These are phyloP conservation scores for Agrostemma githago DNA, from an alignment of 148 eudicot species.

Conservation along the genomic window DNA sequence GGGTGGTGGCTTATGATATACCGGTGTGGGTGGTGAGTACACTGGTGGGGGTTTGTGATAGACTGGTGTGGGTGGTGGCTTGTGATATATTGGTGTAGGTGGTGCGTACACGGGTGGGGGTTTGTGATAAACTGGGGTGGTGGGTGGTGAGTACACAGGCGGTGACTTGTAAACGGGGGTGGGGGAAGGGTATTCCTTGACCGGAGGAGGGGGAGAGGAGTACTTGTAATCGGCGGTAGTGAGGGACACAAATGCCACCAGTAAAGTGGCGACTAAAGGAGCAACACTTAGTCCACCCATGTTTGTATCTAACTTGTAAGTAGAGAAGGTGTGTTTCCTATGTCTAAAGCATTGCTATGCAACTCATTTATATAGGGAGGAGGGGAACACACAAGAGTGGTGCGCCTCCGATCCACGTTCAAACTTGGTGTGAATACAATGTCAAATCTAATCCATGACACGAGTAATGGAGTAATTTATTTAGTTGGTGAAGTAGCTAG, in stretches of 20 bases:
- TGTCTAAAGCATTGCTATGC: neutral
- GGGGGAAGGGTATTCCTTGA: conserved; percentile 25
- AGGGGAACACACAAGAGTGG: neutral
- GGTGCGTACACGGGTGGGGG: conserved; percentile 16
- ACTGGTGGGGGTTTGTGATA: conserved; percentile 18
- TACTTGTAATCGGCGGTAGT: conserved; percentile 36
- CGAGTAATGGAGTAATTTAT: neutral
- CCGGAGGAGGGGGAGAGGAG: conserved; percentile 36
- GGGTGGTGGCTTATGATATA: conserved; percentile 25
- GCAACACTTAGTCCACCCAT: conserved; percentile 26
- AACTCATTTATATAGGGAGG: conserved; percentile 2
- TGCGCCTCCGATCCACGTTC: neutral
- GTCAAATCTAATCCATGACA: neutral
- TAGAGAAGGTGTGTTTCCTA: neutral
- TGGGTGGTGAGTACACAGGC: too few relatives aligned
- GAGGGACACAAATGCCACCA: conserved; percentile 36
- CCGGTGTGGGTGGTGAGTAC: conserved; percentile 7
- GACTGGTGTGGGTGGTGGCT: conserved; percentile 9
- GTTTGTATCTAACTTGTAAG: neutral
- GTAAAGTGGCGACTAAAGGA: conserved; percentile 35
- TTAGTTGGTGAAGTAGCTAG: neutral
- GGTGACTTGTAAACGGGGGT: conserved; percentile 13
- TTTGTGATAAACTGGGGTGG: conserved; percentile 13
- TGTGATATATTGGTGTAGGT: too few relatives aligned
- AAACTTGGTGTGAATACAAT: conserved; percentile 3